Conservation (phyloP, 768 basidiomycete genomes). For the Boletellus sp. region DNA sequence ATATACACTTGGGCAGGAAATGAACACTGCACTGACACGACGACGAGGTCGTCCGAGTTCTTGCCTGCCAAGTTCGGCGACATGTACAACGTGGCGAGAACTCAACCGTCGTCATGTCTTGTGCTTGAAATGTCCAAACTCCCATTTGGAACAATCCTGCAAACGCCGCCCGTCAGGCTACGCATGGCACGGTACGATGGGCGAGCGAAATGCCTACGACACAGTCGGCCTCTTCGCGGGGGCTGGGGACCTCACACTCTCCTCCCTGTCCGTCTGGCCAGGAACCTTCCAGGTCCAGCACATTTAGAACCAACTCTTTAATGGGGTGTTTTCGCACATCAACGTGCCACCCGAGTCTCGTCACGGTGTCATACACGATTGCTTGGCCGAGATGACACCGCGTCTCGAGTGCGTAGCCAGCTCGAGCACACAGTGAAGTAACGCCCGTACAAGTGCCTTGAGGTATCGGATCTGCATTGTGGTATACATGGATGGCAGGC, state of each 20-base stretch:
- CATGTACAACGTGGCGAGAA: background rate
- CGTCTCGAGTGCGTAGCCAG: conserved; percentile 63
- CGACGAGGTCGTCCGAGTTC: background rate
- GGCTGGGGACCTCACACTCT: conserved; percentile 49
- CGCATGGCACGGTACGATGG: background rate
- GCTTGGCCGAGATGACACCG: conserved; percentile 60
- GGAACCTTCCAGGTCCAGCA: conserved; percentile 45
- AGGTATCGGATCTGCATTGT: conserved; percentile 71
- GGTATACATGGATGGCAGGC: conserved; percentile 50
- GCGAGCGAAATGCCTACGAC: conserved; percentile 39
- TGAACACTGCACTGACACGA: conserved; percentile 1
- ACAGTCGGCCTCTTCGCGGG: conserved; percentile 63
- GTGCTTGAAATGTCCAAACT: conserved; percentile 51
- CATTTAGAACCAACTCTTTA: conserved; percentile 48
- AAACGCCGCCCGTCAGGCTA: conserved; percentile 1
- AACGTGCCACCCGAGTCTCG: conserved; percentile 55
- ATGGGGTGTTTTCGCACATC: conserved; percentile 56
- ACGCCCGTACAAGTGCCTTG: conserved; percentile 53
- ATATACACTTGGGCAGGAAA: background rate
- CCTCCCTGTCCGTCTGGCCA: conserved; percentile 39
- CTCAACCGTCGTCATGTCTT: background rate
- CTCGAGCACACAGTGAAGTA: conserved; percentile 52
- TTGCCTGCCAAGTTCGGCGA: too few species aligned
- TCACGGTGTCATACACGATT: conserved; percentile 69
- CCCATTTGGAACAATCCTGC: conserved; percentile 79